Percentiles rank a stretch among this genome's conserved stretches.
Evolutionary conservation across 1,139 yeast genomes (phyloP).

Genomic region (Yamadazyma diddensiae): DNA sequence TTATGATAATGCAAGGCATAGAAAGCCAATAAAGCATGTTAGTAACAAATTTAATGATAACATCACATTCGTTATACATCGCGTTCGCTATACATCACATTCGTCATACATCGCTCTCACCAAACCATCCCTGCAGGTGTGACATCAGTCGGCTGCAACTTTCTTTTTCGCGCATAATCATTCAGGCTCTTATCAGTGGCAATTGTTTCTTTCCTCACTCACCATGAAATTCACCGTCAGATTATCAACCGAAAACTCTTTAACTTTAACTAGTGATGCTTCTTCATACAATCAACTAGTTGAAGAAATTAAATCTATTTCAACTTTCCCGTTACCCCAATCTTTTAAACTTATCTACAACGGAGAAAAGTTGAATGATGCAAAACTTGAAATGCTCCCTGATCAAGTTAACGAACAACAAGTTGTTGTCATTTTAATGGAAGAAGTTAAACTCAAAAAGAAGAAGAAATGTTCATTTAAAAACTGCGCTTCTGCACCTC

Average conservation of each 20-base stretch:
- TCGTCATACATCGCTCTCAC: not conserved
- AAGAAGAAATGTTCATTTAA: constrained; percentile 63
- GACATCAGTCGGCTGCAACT: constrained; percentile 2
- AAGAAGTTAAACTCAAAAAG: constrained; percentile 33
- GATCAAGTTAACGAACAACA: constrained; percentile 14
- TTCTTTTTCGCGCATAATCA: constrained; percentile 7
- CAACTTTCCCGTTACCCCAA: constrained; percentile 31
- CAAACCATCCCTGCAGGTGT: not conserved
- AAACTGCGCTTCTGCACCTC: constrained; percentile 62
- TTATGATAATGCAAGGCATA: no score
- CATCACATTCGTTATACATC: no score
- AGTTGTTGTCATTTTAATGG: constrained; percentile 46
- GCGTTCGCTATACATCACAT: no score
- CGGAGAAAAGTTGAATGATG: constrained; percentile 29
- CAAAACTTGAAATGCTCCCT: constrained; percentile 3
- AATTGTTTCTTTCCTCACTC: constrained; percentile 1
- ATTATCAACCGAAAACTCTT: constrained; percentile 41
- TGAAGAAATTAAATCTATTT: constrained; percentile 41
- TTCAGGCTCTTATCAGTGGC: constrained; percentile 10
- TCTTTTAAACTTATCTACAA: constrained; percentile 50
- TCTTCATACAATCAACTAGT: constrained; percentile 51
- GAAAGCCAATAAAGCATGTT: no score
- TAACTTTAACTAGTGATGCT: constrained; percentile 45
- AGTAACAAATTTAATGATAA: no score
- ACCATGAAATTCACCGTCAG: constrained; percentile 41